Evolutionary conservation across 2,329 filamentous ascomycete genomes (phyloP).

Genomic region (Aspergillus sp.): DNA sequence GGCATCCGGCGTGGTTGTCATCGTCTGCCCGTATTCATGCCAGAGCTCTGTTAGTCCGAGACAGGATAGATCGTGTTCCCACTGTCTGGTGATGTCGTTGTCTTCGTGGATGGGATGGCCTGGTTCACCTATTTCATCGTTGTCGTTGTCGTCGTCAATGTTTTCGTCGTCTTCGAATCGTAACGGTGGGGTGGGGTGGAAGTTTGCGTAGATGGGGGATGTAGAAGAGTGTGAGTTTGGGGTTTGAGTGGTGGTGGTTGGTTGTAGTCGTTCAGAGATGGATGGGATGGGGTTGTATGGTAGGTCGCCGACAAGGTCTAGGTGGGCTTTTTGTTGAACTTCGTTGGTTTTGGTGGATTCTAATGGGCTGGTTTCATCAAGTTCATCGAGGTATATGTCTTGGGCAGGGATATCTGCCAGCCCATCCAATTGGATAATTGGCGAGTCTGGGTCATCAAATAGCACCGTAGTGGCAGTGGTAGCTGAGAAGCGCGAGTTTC

Average conservation of each 20-base stretch:
- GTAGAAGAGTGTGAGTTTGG: slow-evolving; percentile 12
- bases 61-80: too few relatives aligned
- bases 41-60: too few relatives aligned
- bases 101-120: too few relatives aligned
- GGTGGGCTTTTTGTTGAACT: slow-evolving; percentile 11
- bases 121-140: slow-evolving; percentile 7
- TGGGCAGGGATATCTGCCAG: too few relatives aligned
- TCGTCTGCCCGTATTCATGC: too few relatives aligned
- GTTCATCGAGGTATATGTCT: too few relatives aligned
- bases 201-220: slow-evolving; percentile 33
- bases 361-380: background rate
- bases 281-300: slow-evolving; percentile 19
- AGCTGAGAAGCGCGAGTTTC: slow-evolving; percentile 17
- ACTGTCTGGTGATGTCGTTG: too few relatives aligned
- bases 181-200: slow-evolving; percentile 22
- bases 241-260: background rate
- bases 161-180: slow-evolving; percentile 3
- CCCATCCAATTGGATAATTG: too few relatives aligned
- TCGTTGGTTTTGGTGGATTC: slow-evolving; percentile 2
- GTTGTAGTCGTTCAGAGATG: slow-evolving; percentile 17
- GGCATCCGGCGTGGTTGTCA: too few relatives aligned
- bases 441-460: slow-evolving; percentile 1
- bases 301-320: slow-evolving; percentile 17
- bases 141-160: background rate
- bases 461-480: slow-evolving; percentile 17